Evolutionary conservation across 495 filamentous ascomycete genomes (phyloP).

Genomic region (Collariella sp.): DNA sequence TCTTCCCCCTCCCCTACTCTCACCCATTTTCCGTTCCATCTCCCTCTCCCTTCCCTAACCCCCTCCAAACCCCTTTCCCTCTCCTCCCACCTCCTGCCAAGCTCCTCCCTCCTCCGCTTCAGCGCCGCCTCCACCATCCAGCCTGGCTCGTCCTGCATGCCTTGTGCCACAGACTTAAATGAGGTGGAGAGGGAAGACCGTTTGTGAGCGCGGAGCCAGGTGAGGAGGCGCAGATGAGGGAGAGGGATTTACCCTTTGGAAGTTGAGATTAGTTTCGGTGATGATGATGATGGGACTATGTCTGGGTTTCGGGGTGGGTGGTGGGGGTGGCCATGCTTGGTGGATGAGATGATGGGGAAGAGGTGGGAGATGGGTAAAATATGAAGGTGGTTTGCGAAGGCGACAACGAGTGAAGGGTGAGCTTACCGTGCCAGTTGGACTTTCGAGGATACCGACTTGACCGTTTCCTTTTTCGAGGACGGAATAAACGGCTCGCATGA

Average conservation of each 20-base stretch:
- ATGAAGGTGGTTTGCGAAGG: background rate
- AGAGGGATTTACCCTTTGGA: slow-evolving; percentile 98
- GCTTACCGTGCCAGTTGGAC: slow-evolving; percentile 68
- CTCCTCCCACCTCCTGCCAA: slow-evolving; percentile 57
- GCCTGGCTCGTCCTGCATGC: slow-evolving; percentile 67
- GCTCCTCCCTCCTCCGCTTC: slow-evolving; percentile 56
- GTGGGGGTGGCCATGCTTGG: slow-evolving; percentile 3
- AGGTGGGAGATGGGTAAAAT: background rate
- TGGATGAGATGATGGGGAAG: background rate
- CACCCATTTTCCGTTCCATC: slow-evolving; percentile 40
- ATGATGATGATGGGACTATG: too few species aligned
- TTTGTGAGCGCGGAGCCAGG: slow-evolving; percentile 87
- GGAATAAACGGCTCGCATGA: slow-evolving; percentile 81
- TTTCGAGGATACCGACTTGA: slow-evolving; percentile 84
- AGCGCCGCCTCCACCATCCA: slow-evolving; percentile 76
- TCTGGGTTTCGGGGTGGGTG: too few species aligned
- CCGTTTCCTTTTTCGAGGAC: slow-evolving; percentile 71
- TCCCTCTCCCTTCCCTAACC: slow-evolving; percentile 60
- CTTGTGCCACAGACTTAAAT: slow-evolving; percentile 22
- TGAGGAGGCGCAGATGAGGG: slow-evolving; percentile 89
- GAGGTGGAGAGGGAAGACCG: slow-evolving; percentile 51
- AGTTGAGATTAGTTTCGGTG: too few species aligned
- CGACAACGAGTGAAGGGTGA: background rate
- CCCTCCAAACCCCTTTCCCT: slow-evolving; percentile 61
- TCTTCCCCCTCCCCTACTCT: slow-evolving; percentile 26